Base-by-base conservation (phyloP, 1,284 basidiomycete species). In the Fomitopsis pinicola region DNA sequence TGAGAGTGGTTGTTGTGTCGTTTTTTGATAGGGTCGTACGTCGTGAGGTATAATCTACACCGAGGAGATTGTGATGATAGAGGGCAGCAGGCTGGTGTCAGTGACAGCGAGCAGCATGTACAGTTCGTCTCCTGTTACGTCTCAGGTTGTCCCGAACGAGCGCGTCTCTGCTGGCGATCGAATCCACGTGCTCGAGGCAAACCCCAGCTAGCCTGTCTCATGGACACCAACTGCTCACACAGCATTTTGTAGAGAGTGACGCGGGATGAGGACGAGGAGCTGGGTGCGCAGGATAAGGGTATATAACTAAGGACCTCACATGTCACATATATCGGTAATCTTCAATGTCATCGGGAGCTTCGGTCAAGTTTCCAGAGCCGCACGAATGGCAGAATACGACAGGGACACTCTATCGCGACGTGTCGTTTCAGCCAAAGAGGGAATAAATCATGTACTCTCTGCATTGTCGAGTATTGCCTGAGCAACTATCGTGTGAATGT, bases 401-500 rank as follows among this genome's bases (percentile, higher is more conserved):
- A 15, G 14, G 9, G 38, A 40, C 8, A 40, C 38, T 22, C 22
- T 33, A 33, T 33, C 30, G 30, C 8, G 30, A 8, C 30, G 30
- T 33, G 30, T 33, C 30, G 5, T 5, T 33, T 5, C 30, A 33
- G 8, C 8, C 30, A 33, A 26, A 15, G 22, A 8, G 9, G 8
- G 22, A 12, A 46, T 2, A 30, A 19, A 9, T 68, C 64, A 63
- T 63, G 63, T 62, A 63, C 63, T 62, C 22, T 64, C 63, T 15
- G 69, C 63, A 57, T 71, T 77, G 52, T 84, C 82, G 58, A 86
- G 75, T 35, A 94, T 74, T 15, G 86, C 84, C 66, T 91, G 86
- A 14, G 87, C 86, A 40, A 90, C 85, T 46, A 92, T 82, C 33
- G 82, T 78, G 71, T 94, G 92, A 28, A 93, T 86, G 65, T 92